Evolutionary conservation across 768 basidiomycete genomes (phyloP).

Genomic region (Trichaptum fuscoviolaceum): DNA sequence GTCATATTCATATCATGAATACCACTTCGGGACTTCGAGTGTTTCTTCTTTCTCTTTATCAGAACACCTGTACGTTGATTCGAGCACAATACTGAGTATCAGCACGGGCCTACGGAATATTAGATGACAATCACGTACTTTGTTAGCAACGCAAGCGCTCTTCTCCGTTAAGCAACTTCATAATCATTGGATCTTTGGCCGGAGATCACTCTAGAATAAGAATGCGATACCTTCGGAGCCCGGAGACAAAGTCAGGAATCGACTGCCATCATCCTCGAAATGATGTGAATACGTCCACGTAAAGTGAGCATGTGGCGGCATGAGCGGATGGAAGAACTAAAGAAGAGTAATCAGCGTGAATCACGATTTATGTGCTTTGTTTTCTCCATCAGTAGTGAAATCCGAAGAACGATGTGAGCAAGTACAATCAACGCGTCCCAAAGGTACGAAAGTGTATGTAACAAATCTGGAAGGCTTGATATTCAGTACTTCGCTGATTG

Average conservation of each 20-base stretch:
- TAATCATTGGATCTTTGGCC: too few species aligned
- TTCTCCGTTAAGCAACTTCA: too few species aligned
- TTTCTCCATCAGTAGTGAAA: neutral
- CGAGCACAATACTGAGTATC: neutral
- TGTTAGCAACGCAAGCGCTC: too few species aligned
- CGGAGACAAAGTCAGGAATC: neutral
- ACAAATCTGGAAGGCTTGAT: neutral
- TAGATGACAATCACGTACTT: too few species aligned
- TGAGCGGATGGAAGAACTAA: neutral
- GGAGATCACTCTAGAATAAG: too few species aligned
- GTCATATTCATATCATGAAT: neutral
- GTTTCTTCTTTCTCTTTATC: too few species aligned
- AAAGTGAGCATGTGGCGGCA: neutral
- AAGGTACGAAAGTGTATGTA: neutral
- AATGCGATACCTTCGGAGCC: neutral
- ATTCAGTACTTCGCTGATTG: neutral
- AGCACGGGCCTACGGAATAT: neutral
- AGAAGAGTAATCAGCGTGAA: neutral
- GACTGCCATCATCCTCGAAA: neutral
- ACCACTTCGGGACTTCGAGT: neutral
- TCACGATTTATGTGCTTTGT: neutral
- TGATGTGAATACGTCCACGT: too few species aligned
- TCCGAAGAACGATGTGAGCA: neutral
- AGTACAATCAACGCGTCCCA: neutral
- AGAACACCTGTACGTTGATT: too few species aligned